Evolutionary conservation across 306 rosid species (phyloP).

Genomic region (Heteromeles arbutifolia): DNA sequence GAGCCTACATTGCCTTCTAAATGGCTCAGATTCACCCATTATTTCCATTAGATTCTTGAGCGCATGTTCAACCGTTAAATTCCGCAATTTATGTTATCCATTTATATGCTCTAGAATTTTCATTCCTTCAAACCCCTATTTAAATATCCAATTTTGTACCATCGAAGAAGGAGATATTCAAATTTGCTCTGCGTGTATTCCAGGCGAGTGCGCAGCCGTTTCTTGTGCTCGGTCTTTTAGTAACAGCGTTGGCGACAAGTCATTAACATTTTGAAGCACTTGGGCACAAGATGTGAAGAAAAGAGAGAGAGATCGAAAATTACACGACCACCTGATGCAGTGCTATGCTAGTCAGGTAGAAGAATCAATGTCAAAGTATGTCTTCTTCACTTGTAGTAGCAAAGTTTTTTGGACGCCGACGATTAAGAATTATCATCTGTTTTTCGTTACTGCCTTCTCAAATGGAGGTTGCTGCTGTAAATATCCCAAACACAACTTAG

Average conservation of each 20-base stretch:
- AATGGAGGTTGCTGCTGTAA: background rate
- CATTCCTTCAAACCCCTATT: no score
- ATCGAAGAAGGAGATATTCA: background rate
- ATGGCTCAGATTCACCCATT: no score
- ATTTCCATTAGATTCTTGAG: no score
- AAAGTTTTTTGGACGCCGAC: background rate
- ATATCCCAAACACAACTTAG: background rate
- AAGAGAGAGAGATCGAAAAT: background rate
- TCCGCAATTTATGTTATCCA: no score
- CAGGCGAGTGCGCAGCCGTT: constrained; percentile 70
- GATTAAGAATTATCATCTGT: background rate
- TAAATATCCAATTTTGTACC: background rate
- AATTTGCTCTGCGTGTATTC: background rate
- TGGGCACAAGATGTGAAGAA: background rate
- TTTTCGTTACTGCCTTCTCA: background rate
- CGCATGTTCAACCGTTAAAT: no score
- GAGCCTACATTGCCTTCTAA: no score
- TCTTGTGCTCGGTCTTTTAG: constrained; percentile 51
- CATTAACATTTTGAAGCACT: constrained; percentile 20
- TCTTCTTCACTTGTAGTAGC: background rate
- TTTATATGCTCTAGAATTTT: no score
- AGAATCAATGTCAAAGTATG: background rate
- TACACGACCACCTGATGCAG: background rate
- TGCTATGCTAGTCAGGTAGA: no score
- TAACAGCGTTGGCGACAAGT: constrained; percentile 56